These are phyloP conservation scores for Cyanodermella asteris DNA, from an alignment of 2,329 filamentous ascomycete genomes.

Conservation along the genomic window DNA sequence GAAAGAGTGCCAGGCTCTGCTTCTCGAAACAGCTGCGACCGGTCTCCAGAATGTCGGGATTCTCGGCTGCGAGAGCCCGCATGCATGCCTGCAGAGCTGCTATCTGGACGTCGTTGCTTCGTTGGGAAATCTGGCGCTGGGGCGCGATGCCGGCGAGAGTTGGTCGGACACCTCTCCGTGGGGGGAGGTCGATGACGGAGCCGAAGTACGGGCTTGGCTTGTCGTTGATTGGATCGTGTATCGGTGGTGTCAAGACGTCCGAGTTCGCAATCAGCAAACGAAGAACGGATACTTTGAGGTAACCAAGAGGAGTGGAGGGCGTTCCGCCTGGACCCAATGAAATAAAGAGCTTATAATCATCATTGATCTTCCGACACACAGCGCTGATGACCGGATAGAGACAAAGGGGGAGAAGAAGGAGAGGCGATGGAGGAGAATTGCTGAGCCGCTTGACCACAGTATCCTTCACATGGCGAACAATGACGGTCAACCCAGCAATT, in stretches of 20 bases:
- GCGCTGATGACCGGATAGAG: constrained; percentile 25
- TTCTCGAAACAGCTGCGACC: constrained; percentile 63
- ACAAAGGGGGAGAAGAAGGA: constrained; percentile 29
- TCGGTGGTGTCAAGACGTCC: no score
- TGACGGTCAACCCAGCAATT: no score
- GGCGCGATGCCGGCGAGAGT: constrained; percentile 55
- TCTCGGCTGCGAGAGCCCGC: constrained; percentile 24
- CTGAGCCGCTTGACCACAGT: no score
- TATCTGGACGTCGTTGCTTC: constrained; percentile 32
- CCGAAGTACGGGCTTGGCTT: constrained; percentile 36
- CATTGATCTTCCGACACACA: constrained; percentile 28
- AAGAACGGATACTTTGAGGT: constrained; percentile 50
- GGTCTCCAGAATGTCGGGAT: constrained; percentile 30
- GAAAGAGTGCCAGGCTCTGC: constrained; percentile 56
- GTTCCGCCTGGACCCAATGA: constrained; percentile 62
- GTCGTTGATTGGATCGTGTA: constrained; percentile 54
- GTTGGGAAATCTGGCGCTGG: constrained; percentile 56
- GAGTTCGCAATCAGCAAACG: constrained; percentile 48
- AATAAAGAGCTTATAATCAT: constrained; percentile 57
- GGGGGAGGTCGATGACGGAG: constrained; percentile 38
- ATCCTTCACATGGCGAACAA: no score
- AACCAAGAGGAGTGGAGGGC: constrained; percentile 49
- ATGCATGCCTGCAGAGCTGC: constrained; percentile 32
- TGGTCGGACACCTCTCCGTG: constrained; percentile 42
- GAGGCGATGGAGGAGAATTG: constrained; percentile 22